Base-by-base conservation (phyloP, 2,329 filamentous ascomycete genomes). In the Tolypocladium endophyticum region DNA sequence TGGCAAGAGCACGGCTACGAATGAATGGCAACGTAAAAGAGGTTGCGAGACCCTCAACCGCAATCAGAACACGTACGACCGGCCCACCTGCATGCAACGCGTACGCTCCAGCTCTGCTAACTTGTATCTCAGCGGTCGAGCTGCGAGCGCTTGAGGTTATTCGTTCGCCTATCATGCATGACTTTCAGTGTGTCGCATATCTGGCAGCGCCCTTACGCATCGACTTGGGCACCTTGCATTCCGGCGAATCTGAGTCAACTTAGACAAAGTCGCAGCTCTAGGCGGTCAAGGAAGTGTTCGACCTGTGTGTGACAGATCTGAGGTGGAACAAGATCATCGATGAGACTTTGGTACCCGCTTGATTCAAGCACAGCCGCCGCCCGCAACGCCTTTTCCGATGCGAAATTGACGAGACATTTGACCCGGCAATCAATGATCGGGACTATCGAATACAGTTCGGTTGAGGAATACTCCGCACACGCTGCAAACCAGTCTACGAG, bases 261-360 rank as follows among this genome's bases (percentile, higher is more conserved):
- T 39, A 45, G 38, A 45, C 55, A 56, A 4, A n/a, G 55, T 43
- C 35, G 8, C 54, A 43, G 47, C 18, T 43, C 20, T 20, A 12
- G 38, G 55, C 18, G 2, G 20, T 23, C 54, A 20, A 55, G 35
- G 36, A 36, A 55, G 54, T 16, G 18, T 16, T 53, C 23, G 23
- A 23, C 20, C 3, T 41, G 41, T 23, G 6, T 43, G 54, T 57
- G 33, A 50, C 55, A 60, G 50, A 58, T 60, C 59, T 58, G 25
- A 50, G 47, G 28, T 25, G 55, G 56, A 50, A 57, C 50, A 50
- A 52, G 55, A 58, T 60, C 35, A 20, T 52, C 50, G 58, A 59
- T 52, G 25, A 8, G 30, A 11, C 43, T 53, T 35, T 36, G 47
- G 30, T 33, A 38, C 30, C 36, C n/a, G 57, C 38, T 38, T 30